phyloP scores from a whole-genome alignment of 768 basidiomycete species.

The Tremella mesenterica region DNA sequence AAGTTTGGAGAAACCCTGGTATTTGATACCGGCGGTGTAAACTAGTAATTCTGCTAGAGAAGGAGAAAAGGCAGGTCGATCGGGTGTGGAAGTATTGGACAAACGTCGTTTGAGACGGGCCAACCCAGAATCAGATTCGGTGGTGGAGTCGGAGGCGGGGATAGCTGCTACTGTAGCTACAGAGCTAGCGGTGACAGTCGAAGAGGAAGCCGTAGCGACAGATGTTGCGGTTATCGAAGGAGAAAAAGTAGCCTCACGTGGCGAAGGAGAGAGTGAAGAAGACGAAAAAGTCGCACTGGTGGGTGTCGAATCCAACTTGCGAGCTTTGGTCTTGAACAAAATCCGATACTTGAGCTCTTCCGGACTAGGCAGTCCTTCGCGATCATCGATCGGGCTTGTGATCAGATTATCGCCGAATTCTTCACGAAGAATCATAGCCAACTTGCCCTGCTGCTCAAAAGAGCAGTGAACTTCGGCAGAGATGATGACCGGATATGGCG shows the following conservation, averaged over 20 bases:
- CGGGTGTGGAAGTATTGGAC: constrained; percentile 11
- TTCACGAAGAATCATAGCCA: constrained; percentile 64
- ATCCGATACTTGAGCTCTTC: constrained; percentile 68
- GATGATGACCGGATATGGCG: constrained; percentile 84
- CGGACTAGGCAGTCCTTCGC: constrained; percentile 66
- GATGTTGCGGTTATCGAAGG: constrained; percentile 8
- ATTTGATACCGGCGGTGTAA: constrained; percentile 93
- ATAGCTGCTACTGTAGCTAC: background rate
- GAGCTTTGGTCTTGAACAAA: constrained; percentile 62
- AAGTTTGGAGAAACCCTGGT: constrained; percentile 78
- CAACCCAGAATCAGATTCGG: constrained; percentile 23
- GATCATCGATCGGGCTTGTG: constrained; percentile 46
- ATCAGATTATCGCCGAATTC: constrained; percentile 56
- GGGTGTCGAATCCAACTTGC: background rate
- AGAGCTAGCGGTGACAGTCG: background rate
- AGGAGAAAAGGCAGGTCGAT: constrained; percentile 50
- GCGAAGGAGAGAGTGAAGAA: background rate
- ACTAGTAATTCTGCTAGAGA: constrained; percentile 67
- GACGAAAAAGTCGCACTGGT: background rate
- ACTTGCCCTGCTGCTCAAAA: constrained; percentile 65
- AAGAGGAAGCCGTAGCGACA: background rate
- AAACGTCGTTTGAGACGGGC: constrained; percentile 24
- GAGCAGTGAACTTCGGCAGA: constrained; percentile 87
- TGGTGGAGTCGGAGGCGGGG: constrained; percentile 17
- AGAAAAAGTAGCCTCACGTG: background rate